Base-by-base conservation (phyloP, 805 yeast species). In the Yueomyces sinensis region DNA sequence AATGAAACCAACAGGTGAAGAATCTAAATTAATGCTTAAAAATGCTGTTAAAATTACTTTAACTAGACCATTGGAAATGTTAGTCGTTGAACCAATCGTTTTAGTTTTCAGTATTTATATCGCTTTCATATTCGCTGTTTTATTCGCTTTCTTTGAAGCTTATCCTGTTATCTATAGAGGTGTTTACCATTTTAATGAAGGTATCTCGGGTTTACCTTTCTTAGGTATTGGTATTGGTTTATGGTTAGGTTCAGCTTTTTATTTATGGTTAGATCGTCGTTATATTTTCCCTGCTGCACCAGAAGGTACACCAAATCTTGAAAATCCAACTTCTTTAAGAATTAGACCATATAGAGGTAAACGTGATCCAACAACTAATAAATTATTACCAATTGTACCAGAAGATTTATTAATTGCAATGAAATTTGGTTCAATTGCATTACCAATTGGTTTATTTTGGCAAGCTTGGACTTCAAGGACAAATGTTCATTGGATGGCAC, bases 121-220 rank as follows among this genome's bases (percentile, higher is more conserved):
- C 38, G 80, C 87, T 0, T 78, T 80, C 49, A 70, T 80, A 34
- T 79, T 79, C 58, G 84, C 87, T 1, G 84, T 80, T 2, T 58
- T 80, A 35, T 80, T 79, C 44, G 87, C 84, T 0, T 80, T 79
- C 63, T 80, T 80, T 47, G 87, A 79, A 54, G 86, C 86, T 3
- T 78, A 65, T 58, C 86, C 86, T 7, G 28, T 25, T n/a, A 79
- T 80, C 40, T 80, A 78, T 59, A 62, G 71, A 49, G 82, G 80
- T 25, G 70, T 65, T 17, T 78, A 80, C 52, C 43, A 41, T 3
- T 76, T 79, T 83, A 49, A 47, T 28, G 39, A 59, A 2, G 87
- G 84, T 37, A 58, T 71, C 11, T 68, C 83, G 1, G 84, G 87
- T 13, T 61, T 80, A 37, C 69, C 86, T 5, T 80, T 80, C 54